Percentiles rank a stretch among this genome's conserved stretches.
phyloP scores from a whole-genome alignment of 768 basidiomycete species.

The Leccinellum albellum region DNA sequence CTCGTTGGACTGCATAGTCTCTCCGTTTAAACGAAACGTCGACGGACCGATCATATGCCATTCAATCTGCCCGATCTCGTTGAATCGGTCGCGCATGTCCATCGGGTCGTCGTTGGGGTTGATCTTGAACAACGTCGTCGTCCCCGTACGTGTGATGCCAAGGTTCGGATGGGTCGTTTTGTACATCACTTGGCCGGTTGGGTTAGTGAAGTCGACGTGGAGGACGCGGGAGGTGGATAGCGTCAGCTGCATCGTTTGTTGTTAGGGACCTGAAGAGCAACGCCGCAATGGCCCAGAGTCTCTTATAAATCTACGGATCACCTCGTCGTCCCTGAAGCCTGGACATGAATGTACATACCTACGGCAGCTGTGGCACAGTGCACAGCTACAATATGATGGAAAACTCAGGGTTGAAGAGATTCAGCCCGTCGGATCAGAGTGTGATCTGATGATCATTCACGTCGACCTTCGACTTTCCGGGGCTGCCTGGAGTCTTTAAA shows the following conservation, averaged over 20 bases:
- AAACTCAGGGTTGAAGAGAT: neutral
- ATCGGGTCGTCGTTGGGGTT: conserved; percentile 9
- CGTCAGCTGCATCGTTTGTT: conserved; percentile 15
- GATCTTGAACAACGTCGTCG: conserved; percentile 22
- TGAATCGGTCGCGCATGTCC: conserved; percentile 28
- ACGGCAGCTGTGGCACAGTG: no score
- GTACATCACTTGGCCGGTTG: conserved; percentile 24
- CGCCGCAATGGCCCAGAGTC: neutral
- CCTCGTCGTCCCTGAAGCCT: neutral
- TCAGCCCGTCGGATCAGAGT: no score
- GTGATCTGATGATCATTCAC: no score
- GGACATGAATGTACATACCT: neutral
- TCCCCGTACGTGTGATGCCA: neutral
- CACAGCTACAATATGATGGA: neutral
- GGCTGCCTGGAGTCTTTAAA: no score
- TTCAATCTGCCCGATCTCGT: conserved; percentile 32
- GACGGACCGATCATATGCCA: conserved; percentile 27
- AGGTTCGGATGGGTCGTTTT: conserved; percentile 16
- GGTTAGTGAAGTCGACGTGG: conserved; percentile 19
- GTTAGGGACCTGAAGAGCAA: neutral
- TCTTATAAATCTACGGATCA: neutral
- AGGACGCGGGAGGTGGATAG: conserved; percentile 19
- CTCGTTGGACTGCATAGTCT: conserved; percentile 19
- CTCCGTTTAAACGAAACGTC: conserved; percentile 27
- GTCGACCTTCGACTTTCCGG: no score